Percentiles rank a stretch among this genome's conserved stretches.
These are phyloP conservation scores for Pleurotus citrinopileatus DNA, from an alignment of 768 basidiomycete genomes.

Conservation along the genomic window DNA sequence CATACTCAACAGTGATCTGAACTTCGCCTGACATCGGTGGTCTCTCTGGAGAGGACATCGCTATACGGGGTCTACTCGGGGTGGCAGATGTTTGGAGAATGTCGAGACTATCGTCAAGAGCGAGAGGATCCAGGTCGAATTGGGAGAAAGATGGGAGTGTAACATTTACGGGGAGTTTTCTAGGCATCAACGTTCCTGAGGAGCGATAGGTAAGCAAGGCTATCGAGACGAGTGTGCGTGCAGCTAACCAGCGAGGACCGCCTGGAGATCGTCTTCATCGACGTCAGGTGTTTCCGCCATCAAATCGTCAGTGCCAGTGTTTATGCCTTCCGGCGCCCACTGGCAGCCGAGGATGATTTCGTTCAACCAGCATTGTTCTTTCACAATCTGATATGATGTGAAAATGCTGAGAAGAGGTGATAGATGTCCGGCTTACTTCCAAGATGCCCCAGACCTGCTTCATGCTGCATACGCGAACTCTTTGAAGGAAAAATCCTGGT, in stretches of 20 bases:
- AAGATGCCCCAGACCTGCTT: constrained; percentile 75
- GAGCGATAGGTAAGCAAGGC: background rate
- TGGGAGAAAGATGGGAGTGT: constrained; percentile 50
- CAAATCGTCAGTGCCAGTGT: constrained; percentile 22
- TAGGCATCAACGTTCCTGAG: constrained; percentile 50
- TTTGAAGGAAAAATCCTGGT: constrained; percentile 71
- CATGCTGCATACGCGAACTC: constrained; percentile 67
- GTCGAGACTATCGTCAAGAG: constrained; percentile 28
- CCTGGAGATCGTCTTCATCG: constrained; percentile 56
- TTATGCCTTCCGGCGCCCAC: constrained; percentile 58
- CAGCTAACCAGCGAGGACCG: constrained; percentile 57
- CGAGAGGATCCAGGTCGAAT: constrained; percentile 40
- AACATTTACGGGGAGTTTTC: constrained; percentile 72
- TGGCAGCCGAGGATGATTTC: constrained; percentile 57
- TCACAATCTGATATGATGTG: constrained; percentile 50
- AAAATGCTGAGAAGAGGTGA: constrained; percentile 3
- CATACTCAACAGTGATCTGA: constrained; percentile 61
- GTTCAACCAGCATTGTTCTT: constrained; percentile 85
- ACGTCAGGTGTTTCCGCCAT: constrained; percentile 30
- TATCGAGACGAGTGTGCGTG: background rate
- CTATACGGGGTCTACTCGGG: constrained; percentile 48
- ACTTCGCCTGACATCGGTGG: constrained; percentile 63
- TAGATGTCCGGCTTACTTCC: constrained; percentile 44
- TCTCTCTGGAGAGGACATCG: constrained; percentile 66
- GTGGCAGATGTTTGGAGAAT: constrained; percentile 24